Conservation (phyloP, 1,284 basidiomycete species). For the Tilletia setariae region DNA sequence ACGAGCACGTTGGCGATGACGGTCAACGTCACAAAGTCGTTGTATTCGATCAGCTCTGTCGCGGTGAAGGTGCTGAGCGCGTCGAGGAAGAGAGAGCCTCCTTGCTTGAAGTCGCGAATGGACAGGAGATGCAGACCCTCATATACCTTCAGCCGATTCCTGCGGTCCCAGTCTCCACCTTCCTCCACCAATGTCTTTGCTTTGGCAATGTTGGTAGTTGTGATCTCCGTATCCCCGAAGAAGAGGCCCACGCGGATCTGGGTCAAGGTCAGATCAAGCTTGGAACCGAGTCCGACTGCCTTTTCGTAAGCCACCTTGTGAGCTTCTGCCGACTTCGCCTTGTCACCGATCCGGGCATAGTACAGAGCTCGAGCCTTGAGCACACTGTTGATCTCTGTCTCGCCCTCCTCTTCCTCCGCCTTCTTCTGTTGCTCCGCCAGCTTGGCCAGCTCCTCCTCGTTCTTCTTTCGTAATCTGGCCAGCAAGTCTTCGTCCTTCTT, state of each 20-base stretch:
- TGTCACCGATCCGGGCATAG: slow-evolving; percentile 85
- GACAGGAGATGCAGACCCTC: slow-evolving; percentile 79
- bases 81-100: slow-evolving; percentile 71
- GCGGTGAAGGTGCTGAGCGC: slow-evolving; percentile 92
- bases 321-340: slow-evolving; percentile 67
- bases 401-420: slow-evolving; percentile 85
- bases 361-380: slow-evolving; percentile 81
- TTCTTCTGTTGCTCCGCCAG: slow-evolving; percentile 77
- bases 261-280: slow-evolving; percentile 87
- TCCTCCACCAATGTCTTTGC: slow-evolving; percentile 89
- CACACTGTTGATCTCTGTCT: slow-evolving; percentile 86
- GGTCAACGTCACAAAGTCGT: slow-evolving; percentile 83
- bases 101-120: slow-evolving; percentile 67
- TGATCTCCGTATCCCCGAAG: slow-evolving; percentile 74
- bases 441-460: slow-evolving; percentile 71
- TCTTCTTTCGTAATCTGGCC: slow-evolving; percentile 69
- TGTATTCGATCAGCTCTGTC: slow-evolving; percentile 81
- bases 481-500: slow-evolving; percentile 64
- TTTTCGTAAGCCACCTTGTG: slow-evolving; percentile 84
- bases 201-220: slow-evolving; percentile 70
- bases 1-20: slow-evolving; percentile 76
- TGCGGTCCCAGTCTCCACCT: slow-evolving; percentile 96
- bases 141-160: slow-evolving; percentile 95
- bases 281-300: slow-evolving; percentile 84
- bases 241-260: slow-evolving; percentile 89